Percentiles rank a stretch among this genome's conserved stretches.
phyloP scores from a whole-genome alignment of 441 rosid species.

The Gossypium schwendimanii region DNA sequence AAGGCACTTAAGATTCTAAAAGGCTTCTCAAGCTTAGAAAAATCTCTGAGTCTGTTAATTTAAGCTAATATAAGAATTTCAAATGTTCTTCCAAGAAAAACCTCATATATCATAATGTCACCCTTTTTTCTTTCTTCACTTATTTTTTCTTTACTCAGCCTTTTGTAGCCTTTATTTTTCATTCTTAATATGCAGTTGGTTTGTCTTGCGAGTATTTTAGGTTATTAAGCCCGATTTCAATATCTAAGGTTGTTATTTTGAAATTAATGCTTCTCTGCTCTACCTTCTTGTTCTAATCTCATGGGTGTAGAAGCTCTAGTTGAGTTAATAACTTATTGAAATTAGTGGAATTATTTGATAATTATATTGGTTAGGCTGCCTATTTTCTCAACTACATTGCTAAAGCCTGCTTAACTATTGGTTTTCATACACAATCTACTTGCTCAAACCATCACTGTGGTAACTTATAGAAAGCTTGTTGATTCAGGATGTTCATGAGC shows the following conservation, averaged over 20 bases:
- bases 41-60: background rate
- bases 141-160: background rate
- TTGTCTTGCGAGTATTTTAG: background rate
- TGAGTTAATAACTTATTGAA: background rate
- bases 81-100: background rate
- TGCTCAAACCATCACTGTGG: background rate
- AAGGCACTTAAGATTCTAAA: background rate
- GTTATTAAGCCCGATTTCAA: background rate
- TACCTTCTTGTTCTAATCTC: background rate
- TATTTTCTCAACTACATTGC: background rate
- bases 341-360: background rate
- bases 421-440: background rate
- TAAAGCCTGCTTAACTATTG: background rate
- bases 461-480: conserved; percentile 21
- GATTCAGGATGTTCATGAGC: conserved; percentile 93
- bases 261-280: background rate
- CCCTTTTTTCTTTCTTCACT: background rate
- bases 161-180: background rate
- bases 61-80: background rate
- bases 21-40: background rate
- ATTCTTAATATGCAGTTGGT: background rate
- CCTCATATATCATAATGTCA: background rate
- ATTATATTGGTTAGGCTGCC: background rate
- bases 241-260: background rate
- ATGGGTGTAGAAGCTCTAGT: background rate